phyloP scores from a whole-genome alignment of 768 basidiomycete species.

The Hygrocybe coccinea region DNA sequence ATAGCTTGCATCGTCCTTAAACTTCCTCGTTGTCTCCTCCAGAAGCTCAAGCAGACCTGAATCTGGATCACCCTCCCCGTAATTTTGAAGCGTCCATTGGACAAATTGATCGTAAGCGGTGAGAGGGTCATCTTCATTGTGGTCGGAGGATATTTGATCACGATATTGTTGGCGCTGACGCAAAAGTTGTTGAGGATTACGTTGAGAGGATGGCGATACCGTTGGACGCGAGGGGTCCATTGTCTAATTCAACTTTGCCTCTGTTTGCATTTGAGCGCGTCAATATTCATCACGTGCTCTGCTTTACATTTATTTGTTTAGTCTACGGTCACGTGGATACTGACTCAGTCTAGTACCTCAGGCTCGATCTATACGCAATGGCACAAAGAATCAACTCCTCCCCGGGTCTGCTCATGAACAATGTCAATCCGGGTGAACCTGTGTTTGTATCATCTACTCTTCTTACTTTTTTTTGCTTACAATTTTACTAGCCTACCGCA shows the following conservation, averaged over 20 bases:
- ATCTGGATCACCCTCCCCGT: constrained; percentile 58
- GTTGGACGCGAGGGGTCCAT: neutral
- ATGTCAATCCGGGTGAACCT: neutral
- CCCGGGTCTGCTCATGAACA: neutral
- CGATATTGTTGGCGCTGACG: constrained; percentile 35
- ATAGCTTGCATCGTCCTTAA: constrained; percentile 79
- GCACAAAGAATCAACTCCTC: neutral
- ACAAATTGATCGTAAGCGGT: constrained; percentile 83
- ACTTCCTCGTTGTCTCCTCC: constrained; percentile 76
- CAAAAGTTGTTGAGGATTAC: neutral
- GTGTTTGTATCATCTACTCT: neutral
- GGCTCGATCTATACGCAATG: neutral
- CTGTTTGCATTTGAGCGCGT: neutral
- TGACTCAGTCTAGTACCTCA: neutral
- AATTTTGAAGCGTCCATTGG: constrained; percentile 82
- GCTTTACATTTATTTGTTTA: neutral
- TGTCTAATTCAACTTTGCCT: neutral
- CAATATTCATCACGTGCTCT: neutral
- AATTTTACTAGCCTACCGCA: constrained; percentile 52
- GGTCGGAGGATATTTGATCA: constrained; percentile 45
- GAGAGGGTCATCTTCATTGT: constrained; percentile 82
- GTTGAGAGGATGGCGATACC: neutral
- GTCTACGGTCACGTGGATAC: no score
- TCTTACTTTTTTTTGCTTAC: neutral
- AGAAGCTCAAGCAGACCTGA: constrained; percentile 79